Percentiles rank a stretch among this genome's conserved stretches.
phyloP scores from a whole-genome alignment of 2,329 filamentous ascomycete genomes.

The Ilyonectria destructans region DNA sequence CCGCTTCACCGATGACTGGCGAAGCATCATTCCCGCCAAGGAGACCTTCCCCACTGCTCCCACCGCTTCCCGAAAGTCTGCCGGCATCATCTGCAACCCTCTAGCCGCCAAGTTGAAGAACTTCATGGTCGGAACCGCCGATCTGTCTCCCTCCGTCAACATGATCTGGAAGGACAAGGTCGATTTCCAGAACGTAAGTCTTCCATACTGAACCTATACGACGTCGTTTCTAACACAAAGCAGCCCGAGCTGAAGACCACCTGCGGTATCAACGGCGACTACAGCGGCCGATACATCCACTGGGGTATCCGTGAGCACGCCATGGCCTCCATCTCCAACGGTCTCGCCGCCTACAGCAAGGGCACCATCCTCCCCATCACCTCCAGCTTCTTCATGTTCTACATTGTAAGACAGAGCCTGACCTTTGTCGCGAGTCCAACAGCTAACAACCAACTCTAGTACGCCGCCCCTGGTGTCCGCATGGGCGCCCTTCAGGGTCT shows the following conservation, averaged over 20 bases:
- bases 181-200: conserved; percentile 63
- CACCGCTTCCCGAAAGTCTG: conserved; percentile 67
- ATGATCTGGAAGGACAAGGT: conserved; percentile 70
- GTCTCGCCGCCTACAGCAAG: conserved; percentile 71
- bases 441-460: conserved; percentile 44
- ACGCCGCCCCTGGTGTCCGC: conserved; percentile 71
- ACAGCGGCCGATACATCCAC: conserved; percentile 71
- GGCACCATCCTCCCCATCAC: conserved; percentile 73
- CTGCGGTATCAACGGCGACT: conserved; percentile 70
- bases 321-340: conserved; percentile 73
- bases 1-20: conserved; percentile 65
- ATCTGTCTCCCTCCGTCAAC: conserved; percentile 68
- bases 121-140: conserved; percentile 70
- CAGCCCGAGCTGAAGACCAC: conserved; percentile 56
- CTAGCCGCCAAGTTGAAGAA: conserved; percentile 63
- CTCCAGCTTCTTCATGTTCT: conserved; percentile 76
- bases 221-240: conserved; percentile 14
- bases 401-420: conserved; percentile 52
- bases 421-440: neutral
- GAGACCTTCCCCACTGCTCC: conserved; percentile 62
- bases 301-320: conserved; percentile 75
- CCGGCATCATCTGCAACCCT: conserved; percentile 66
- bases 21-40: conserved; percentile 63
- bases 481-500: conserved; percentile 73
- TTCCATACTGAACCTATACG: neutral